Percentiles rank a stretch among this genome's conserved stretches.
Evolutionary conservation across 139 green algal genomes (phyloP).

Genomic region (Pleodorina starrii): DNA sequence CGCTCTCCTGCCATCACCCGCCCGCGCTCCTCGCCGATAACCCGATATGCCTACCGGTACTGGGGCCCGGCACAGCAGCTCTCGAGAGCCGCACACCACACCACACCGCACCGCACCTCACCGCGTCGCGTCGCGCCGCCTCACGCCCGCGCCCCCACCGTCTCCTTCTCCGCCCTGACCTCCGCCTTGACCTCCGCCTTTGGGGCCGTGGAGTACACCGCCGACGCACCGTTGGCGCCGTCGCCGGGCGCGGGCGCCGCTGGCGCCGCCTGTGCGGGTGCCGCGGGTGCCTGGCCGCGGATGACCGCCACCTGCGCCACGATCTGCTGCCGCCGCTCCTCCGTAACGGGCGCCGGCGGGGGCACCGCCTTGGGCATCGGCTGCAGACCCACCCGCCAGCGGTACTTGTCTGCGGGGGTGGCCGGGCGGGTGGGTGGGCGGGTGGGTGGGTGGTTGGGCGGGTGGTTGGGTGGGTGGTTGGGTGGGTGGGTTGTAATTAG

Average conservation of each 20-base stretch:
- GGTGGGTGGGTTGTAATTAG: too few relatives aligned
- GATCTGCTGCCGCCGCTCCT: constrained; percentile 65
- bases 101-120: too few relatives aligned
- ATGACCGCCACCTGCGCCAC: constrained; percentile 51
- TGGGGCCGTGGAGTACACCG: background rate
- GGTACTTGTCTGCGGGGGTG: constrained; percentile 70
- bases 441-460: too few relatives aligned
- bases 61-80: too few relatives aligned
- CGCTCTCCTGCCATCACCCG: too few relatives aligned
- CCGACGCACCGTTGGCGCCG: background rate
- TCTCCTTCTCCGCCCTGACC: too few relatives aligned
- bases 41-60: too few relatives aligned
- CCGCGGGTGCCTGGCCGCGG: constrained; percentile 6
- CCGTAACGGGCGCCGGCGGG: constrained; percentile 74
- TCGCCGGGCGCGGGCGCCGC: background rate
- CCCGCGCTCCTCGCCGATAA: too few relatives aligned
- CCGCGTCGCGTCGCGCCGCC: too few relatives aligned
- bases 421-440: background rate
- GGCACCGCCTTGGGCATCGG: constrained; percentile 80
- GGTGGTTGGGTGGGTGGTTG: too few relatives aligned
- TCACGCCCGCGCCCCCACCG: too few relatives aligned
- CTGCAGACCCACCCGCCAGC: constrained; percentile 72
- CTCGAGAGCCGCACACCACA: too few relatives aligned
- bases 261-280: background rate
- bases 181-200: background rate